Evolutionary conservation across 148 eudicot species (phyloP), one percentile per base, ranked within the genome.

Genomic region (Suaeda aralocaspica): DNA sequence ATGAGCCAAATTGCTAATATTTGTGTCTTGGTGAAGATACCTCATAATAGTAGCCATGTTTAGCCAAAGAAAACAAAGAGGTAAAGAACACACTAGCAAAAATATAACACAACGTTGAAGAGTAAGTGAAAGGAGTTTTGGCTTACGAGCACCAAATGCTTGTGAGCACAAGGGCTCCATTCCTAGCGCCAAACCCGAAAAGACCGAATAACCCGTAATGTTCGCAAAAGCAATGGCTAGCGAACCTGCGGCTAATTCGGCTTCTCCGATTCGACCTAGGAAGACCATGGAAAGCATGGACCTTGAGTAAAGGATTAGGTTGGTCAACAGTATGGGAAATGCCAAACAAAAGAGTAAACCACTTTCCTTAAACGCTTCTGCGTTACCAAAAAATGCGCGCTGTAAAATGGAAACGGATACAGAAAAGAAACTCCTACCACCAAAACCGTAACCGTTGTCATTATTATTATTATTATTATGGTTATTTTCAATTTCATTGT

Each of bases 111-210:
- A 73, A 18, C 93, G 81, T 56, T 91, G 93, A 10, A 91, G 81
- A 0, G 96, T 91, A 4, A 86, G 31, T 10, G 93, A 91, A 0
- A 91, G 75, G 0, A 88, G 77, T n/a, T 86, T 83, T 0, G 83
- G 86, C 0, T 84, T 74, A 6, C 71, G 66, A 0, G 93, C 93
- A 7, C 96, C 96, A 33, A 91, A 91, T 2, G 93, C 96, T 59
- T 91, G 96, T 0, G 96, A 86, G 29, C 93, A 91, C 1, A 91
- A 74, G 0, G 96, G 96, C 66, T 91, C 96, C 91, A 88, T 88
- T 0, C 96, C 96, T 5, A 91, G 74, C 2, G 96, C 84, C 0
- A 91, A 64, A 7, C 96, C 96, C 5, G 91, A 83, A 16, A 86
- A 76, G 6, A 91, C 88, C 24, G 96, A 91, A 33, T 88, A 86